Percentiles rank a stretch among this genome's conserved stretches.
phyloP scores from a whole-genome alignment of 164 flowering plant genomes.

The Warburgia ugandensis region DNA sequence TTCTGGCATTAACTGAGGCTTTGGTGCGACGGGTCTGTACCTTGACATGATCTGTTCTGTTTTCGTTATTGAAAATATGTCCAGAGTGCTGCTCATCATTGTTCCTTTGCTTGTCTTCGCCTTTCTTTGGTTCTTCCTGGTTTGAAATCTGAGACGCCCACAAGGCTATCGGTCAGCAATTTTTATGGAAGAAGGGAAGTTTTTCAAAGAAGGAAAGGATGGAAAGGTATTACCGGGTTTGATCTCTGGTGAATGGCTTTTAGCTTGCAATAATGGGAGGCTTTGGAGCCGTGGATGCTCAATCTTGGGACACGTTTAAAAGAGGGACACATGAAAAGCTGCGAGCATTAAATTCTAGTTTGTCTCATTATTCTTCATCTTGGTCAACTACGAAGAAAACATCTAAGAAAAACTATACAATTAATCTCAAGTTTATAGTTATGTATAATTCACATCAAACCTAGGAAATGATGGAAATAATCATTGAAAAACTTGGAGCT shows the following conservation, averaged over 20 bases:
- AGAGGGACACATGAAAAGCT: not conserved
- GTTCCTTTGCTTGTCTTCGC: not conserved
- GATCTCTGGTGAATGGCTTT: not conserved
- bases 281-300: not conserved
- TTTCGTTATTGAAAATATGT: slow-evolving; percentile 37
- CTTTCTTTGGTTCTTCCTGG: not conserved
- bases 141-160: too few species aligned
- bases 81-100: slow-evolving; percentile 39
- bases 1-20: slow-evolving; percentile 39
- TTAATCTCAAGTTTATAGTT: too few species aligned
- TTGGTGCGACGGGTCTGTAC: slow-evolving; percentile 93
- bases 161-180: not conserved
- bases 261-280: not conserved
- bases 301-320: not conserved
- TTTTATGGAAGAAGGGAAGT: slow-evolving; percentile 4
- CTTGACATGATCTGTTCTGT: slow-evolving; percentile 87
- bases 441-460: too few species aligned
- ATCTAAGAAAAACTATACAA: too few species aligned
- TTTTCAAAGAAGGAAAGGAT: not conserved
- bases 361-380: too few species aligned
- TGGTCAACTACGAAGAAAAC: too few species aligned
- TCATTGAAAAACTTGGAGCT: too few species aligned
- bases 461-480: too few species aligned
- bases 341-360: too few species aligned
- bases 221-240: not conserved